These are phyloP conservation scores for Nitzschia sp. DNA, from an alignment of 108 stramenopile genomes.

Conservation along the genomic window DNA sequence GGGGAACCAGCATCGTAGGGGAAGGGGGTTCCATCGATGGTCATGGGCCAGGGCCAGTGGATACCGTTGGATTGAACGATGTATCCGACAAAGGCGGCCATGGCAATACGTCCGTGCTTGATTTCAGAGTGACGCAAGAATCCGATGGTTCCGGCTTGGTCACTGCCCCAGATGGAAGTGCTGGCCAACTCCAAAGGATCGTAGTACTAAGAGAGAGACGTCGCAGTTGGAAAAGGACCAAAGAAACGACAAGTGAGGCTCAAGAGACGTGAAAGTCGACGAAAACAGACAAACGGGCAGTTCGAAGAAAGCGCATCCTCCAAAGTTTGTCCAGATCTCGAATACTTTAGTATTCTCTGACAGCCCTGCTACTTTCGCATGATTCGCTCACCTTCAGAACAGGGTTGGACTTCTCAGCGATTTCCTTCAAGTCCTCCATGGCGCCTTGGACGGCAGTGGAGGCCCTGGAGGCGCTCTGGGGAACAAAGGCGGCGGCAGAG, in stretches of 20 bases:
- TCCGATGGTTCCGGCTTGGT: constrained; percentile 65
- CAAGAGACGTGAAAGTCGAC: background rate
- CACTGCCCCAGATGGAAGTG: constrained; percentile 71
- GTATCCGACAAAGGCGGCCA: constrained; percentile 67
- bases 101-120: constrained; percentile 81
- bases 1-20: constrained; percentile 45
- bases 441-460: constrained; percentile 36
- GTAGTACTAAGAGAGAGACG: constrained; percentile 50
- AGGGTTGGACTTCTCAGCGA: constrained; percentile 76
- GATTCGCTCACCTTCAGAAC: constrained; percentile 55
- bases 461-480: constrained; percentile 30
- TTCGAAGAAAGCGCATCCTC: no score
- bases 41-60: constrained; percentile 67
- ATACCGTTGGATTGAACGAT: constrained; percentile 73
- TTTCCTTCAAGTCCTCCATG: constrained; percentile 61
- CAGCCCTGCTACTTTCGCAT: background rate
- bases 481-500: constrained; percentile 70
- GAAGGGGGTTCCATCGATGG: constrained; percentile 46
- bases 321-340: background rate
- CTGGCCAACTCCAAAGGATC: constrained; percentile 71
- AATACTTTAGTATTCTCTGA: background rate
- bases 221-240: background rate
- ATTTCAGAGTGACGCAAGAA: constrained; percentile 80
- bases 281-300: background rate
- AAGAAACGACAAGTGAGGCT: constrained; percentile 8